Conservation (phyloP, 2,329 filamentous ascomycete species). For the Sphaerostilbella broomeana region DNA sequence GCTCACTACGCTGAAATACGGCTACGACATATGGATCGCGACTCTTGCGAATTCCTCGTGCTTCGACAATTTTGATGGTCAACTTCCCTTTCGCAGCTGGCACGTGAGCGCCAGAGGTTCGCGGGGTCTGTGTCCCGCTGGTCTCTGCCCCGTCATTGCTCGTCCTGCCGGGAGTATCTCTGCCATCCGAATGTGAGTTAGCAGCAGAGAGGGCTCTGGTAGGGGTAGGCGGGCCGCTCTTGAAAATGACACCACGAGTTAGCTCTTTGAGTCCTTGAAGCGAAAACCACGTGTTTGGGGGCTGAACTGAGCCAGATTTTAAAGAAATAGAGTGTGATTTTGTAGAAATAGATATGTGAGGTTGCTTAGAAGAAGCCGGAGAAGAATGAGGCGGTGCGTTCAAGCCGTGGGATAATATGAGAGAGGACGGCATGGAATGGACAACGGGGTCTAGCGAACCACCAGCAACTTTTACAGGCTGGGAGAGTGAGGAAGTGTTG, state of each 20-base stretch:
- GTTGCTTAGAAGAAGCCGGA: slow-evolving; percentile 14
- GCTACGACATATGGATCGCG: slow-evolving; percentile 92
- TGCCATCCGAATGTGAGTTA: slow-evolving; percentile 43
- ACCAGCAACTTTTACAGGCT: slow-evolving; percentile 6
- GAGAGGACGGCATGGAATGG: slow-evolving; percentile 5
- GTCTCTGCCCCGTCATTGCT: slow-evolving; percentile 38
- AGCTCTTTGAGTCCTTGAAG: slow-evolving; percentile 73
- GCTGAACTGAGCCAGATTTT: slow-evolving; percentile 31
- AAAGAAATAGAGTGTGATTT: slow-evolving; percentile 44
- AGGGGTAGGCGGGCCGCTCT: slow-evolving; percentile 89
- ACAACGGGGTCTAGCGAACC: slow-evolving; percentile 4
- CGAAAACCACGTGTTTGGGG: slow-evolving; percentile 51
- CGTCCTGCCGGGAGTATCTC: slow-evolving; percentile 32
- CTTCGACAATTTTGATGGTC: slow-evolving; percentile 82
- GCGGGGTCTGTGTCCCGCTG: slow-evolving; percentile 49
- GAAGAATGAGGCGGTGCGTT: not conserved
- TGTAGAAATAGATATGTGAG: slow-evolving; percentile 15
- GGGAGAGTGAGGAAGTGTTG: slow-evolving; percentile 13
- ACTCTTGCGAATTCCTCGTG: slow-evolving; percentile 71
- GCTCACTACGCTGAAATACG: slow-evolving; percentile 93
- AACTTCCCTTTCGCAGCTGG: slow-evolving; percentile 78
- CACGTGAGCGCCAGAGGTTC: slow-evolving; percentile 52
- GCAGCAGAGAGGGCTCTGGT: slow-evolving; percentile 74
- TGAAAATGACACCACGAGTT: slow-evolving; percentile 67
- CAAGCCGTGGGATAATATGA: slow-evolving; percentile 1